A percentile compares a stretch with the other conserved stretches of the same genome.
These are phyloP conservation scores for Rhizophlyctis rosea DNA, from an alignment of 192 early-diverging fungal species.

Conservation along the genomic window DNA sequence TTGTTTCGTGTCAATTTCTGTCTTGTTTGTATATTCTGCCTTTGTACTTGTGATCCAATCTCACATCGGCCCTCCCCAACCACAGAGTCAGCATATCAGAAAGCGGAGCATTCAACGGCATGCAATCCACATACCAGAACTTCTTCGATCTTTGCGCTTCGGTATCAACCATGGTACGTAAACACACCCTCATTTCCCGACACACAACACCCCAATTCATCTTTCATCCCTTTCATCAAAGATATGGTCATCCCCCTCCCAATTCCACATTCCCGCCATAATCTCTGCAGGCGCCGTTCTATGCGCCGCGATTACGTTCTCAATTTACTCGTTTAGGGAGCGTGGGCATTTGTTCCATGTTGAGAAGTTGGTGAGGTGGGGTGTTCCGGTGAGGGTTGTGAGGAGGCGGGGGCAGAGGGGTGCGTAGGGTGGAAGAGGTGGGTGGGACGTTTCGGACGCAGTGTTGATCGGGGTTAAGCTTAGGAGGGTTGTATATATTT, in stretches of 20 bases:
- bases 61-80: background rate
- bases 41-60: background rate
- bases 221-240: background rate
- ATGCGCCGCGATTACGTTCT: conserved; percentile 25
- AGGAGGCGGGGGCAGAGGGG: no score
- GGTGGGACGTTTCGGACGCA: no score
- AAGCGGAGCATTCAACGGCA: conserved; percentile 32
- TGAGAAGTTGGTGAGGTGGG: conserved; percentile 17
- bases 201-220: background rate
- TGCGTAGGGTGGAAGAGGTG: no score
- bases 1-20: background rate
- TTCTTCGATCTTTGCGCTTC: conserved; percentile 40
- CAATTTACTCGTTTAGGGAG: conserved; percentile 14
- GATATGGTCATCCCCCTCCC: conserved; percentile 27
- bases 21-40: background rate
- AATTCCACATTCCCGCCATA: conserved; percentile 33
- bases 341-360: conserved; percentile 31
- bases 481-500: no score
- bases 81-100: conserved; percentile 22
- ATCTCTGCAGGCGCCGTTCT: conserved; percentile 27
- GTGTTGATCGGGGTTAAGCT: no score
- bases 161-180: conserved; percentile 34
- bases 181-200: background rate
- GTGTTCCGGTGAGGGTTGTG: background rate
- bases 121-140: conserved; percentile 42